Base-by-base conservation (phyloP, 2,329 filamentous ascomycete genomes). In the Aureobasidium leucospermi region DNA sequence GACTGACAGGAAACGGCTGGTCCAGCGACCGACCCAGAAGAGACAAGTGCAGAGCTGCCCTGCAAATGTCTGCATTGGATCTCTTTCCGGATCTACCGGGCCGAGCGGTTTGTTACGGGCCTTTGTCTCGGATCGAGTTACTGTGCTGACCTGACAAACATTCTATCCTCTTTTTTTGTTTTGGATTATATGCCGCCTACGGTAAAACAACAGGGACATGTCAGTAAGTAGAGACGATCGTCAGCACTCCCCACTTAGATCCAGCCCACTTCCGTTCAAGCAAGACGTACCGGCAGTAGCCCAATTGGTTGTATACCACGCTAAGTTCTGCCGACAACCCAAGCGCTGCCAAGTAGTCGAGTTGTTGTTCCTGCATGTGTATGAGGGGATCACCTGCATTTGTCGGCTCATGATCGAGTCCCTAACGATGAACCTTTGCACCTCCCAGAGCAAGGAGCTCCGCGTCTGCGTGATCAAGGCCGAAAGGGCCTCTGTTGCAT, bases 61-160 rank as follows among this genome's bases (percentile, higher is more conserved):
- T 58, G 55, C 55, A 48, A 58, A 32, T 29, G 13, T 58, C 55
- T 58, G 43, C 55, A 48, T 58, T 58, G 34, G 43, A 48, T 48
- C 43, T 58, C 55, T 58, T 10, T 46, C 42, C 55, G 55, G 55
- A 39, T 48, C 43, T 47, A 19, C 55, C 55, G 55, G 55, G 45
- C 55, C 55, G 43, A 58, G 23, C 55, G 34, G 42, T 47, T 58
- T 47, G 55, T 58, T 48, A 58, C 43, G 55, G 55, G 43, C 23
- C 32, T 58, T 32, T 58, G 43, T 58, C 34, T 58, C 43, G 55
- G 55, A 48, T 58, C 43, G 42, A 58, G 43, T 58, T 41, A 32
- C 43, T 58, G 42, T 58, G 43, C 52, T 56, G 55, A 58, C 55
- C 34, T 58, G 55, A 58, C 55, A 58, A 58, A 58, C 55, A 58